Percentiles rank a stretch among this genome's conserved stretches.
Conservation (phyloP, 352 stramenopile genomes). For the Stramenopiles sp. region DNA sequence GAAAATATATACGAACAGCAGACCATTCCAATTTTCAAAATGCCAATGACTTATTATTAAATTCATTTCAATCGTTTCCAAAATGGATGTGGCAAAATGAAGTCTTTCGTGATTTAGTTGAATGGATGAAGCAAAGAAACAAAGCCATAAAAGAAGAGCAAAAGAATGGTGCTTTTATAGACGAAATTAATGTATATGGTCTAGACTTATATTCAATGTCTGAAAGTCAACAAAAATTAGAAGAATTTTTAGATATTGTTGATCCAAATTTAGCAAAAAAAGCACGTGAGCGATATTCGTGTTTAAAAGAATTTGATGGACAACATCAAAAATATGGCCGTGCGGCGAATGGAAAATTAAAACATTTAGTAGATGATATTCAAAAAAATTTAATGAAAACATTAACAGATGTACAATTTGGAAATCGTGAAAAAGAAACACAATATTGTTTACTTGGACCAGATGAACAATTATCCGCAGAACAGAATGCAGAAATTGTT, state of each 20-base stretch:
- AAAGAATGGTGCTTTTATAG: too few relatives aligned
- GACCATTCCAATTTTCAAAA: slow-evolving; percentile 9
- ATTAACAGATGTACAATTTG: slow-evolving; percentile 18
- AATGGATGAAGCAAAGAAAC: slow-evolving; percentile 21
- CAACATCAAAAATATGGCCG: slow-evolving; percentile 20
- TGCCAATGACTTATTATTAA: slow-evolving; percentile 23
- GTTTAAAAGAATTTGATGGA: neutral
- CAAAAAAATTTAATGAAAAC: slow-evolving; percentile 12
- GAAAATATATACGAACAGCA: slow-evolving; percentile 22
- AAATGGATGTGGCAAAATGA: slow-evolving; percentile 29
- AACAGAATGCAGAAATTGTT: slow-evolving; percentile 24
- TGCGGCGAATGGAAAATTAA: slow-evolving; percentile 17
- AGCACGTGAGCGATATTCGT: neutral
- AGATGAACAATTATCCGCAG: slow-evolving; percentile 10
- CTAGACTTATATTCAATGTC: slow-evolving; percentile 29
- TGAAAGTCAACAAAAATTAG: slow-evolving; percentile 22
- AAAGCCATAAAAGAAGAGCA: neutral
- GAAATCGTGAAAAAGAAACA: slow-evolving; percentile 19
- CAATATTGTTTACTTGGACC: too few relatives aligned
- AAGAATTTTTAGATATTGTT: slow-evolving; percentile 21
- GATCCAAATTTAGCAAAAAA: slow-evolving; percentile 13
- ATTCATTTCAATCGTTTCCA: slow-evolving; percentile 22
- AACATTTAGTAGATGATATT: slow-evolving; percentile 4
- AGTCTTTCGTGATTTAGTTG: slow-evolving; percentile 24
- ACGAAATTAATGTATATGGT: slow-evolving; percentile 19